A percentile compares a stretch with the other conserved stretches of the same genome.
Evolutionary conservation across 495 filamentous ascomycete genomes (phyloP).

Genomic region (Pyrenopolyporus hunteri): DNA sequence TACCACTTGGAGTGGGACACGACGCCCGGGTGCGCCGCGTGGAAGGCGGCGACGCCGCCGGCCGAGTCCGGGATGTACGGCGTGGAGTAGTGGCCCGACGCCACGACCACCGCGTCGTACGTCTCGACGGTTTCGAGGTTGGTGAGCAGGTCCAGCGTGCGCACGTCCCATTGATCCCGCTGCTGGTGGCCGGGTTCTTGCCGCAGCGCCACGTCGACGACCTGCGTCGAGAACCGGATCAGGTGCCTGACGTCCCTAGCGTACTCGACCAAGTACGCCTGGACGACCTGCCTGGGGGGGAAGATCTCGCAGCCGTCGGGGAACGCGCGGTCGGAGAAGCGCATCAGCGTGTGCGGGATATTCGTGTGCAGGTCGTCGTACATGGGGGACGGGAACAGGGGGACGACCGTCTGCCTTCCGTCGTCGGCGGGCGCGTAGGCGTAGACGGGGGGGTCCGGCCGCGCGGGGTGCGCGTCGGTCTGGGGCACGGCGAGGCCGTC

Average conservation of each 20-base stretch:
- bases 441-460: conserved; percentile 48
- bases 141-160: conserved; percentile 48
- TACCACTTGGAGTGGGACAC: conserved; percentile 87
- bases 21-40: conserved; percentile 62
- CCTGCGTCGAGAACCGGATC: conserved; percentile 52
- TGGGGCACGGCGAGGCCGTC: conserved; percentile 47
- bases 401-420: conserved; percentile 24
- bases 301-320: conserved; percentile 68
- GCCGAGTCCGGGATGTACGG: conserved; percentile 68
- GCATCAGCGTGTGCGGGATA: conserved; percentile 83
- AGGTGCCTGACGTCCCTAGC: conserved; percentile 63
- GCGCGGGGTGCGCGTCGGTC: conserved; percentile 44
- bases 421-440: conserved; percentile 1
- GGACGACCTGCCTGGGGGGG: conserved; percentile 69
- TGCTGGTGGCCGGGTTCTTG: not conserved
- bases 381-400: conserved; percentile 71
- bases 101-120: conserved; percentile 86
- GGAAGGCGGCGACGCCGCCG: conserved; percentile 51
- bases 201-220: conserved; percentile 45
- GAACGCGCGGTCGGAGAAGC: conserved; percentile 74
- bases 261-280: conserved; percentile 77
- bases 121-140: conserved; percentile 47
- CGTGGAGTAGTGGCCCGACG: conserved; percentile 79
- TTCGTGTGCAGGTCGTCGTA: conserved; percentile 86
- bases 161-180: conserved; percentile 54